A percentile compares a stretch with the other conserved stretches of the same genome.
These are phyloP conservation scores for Silybum marianum DNA, from an alignment of 129 eudicot genomes.

Conservation along the genomic window DNA sequence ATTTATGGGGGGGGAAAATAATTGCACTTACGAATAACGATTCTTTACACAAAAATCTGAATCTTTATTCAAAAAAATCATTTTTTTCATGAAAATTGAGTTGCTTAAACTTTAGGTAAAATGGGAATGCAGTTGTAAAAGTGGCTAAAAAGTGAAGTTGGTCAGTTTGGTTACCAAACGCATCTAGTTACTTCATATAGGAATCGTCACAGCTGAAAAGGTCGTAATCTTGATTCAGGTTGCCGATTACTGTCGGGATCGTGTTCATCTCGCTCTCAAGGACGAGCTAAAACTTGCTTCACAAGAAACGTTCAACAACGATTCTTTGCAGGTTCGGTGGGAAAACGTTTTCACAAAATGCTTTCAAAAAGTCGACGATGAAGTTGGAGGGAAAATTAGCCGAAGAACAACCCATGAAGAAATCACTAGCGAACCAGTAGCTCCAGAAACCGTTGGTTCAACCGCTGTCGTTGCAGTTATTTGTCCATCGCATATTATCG, in stretches of 20 bases:
- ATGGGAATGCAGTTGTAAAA: too few relatives aligned
- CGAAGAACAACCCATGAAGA: neutral
- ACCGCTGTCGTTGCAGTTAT: constrained; percentile 79
- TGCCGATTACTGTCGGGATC: constrained; percentile 68
- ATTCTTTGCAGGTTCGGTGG: constrained; percentile 56
- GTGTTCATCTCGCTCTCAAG: constrained; percentile 52
- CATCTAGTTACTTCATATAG: neutral
- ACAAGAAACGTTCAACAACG: constrained; percentile 31
- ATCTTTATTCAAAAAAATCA: too few relatives aligned
- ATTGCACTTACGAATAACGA: too few relatives aligned
- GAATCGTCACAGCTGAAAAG: neutral
- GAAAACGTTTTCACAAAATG: constrained; percentile 58
- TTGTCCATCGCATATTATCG: constrained; percentile 65
- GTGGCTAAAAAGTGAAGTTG: too few relatives aligned
- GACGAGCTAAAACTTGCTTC: constrained; percentile 49
- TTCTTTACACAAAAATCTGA: too few relatives aligned
- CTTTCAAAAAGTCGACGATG: constrained; percentile 70
- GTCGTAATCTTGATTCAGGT: constrained; percentile 37
- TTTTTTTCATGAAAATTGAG: too few relatives aligned
- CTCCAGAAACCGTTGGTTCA: constrained; percentile 75
- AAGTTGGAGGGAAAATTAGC: constrained; percentile 57
- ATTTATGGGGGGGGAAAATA: too few relatives aligned
- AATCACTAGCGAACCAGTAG: constrained; percentile 47
- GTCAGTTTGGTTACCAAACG: neutral
- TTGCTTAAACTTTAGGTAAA: too few relatives aligned